These are phyloP conservation scores for Cyclotella kingstonii DNA, from an alignment of 108 stramenopile species.

Conservation along the genomic window DNA sequence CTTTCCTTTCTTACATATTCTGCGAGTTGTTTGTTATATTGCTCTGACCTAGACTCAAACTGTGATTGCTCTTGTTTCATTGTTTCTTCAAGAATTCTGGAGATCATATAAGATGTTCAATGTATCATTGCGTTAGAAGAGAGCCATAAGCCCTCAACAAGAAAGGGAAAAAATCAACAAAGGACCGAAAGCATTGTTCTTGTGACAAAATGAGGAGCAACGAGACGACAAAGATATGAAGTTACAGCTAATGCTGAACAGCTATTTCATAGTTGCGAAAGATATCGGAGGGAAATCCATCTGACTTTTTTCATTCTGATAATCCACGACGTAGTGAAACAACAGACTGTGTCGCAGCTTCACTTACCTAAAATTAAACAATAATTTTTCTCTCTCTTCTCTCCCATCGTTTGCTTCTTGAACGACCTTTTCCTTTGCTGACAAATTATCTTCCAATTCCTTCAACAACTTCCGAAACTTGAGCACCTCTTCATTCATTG, in stretches of 20 bases:
- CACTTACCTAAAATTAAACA: slow-evolving; percentile 36
- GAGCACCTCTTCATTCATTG: slow-evolving; percentile 41
- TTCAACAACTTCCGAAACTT: slow-evolving; percentile 34
- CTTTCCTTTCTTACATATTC: slow-evolving; percentile 22
- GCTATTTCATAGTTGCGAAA: no score
- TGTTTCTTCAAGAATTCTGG: slow-evolving; percentile 21
- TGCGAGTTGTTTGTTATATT: slow-evolving; percentile 20
- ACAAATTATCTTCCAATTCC: slow-evolving; percentile 29
- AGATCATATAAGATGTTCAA: neutral
- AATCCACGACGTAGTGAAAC: no score
- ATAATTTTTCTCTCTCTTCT: slow-evolving; percentile 27
- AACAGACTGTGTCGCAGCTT: no score
- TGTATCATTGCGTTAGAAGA: neutral
- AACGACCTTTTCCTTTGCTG: slow-evolving; percentile 19
- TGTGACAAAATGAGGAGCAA: neutral
- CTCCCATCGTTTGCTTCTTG: slow-evolving; percentile 10
- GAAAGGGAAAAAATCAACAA: neutral
- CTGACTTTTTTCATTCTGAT: no score
- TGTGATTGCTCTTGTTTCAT: slow-evolving; percentile 25
- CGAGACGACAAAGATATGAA: no score
- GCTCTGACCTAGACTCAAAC: slow-evolving; percentile 4
- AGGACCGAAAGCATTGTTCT: neutral
- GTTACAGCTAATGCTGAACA: no score
- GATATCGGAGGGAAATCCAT: no score
- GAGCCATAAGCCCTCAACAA: slow-evolving; percentile 5